These are phyloP conservation scores for Sherardia arvensis DNA, from an alignment of 257 asterid genomes.

Conservation along the genomic window DNA sequence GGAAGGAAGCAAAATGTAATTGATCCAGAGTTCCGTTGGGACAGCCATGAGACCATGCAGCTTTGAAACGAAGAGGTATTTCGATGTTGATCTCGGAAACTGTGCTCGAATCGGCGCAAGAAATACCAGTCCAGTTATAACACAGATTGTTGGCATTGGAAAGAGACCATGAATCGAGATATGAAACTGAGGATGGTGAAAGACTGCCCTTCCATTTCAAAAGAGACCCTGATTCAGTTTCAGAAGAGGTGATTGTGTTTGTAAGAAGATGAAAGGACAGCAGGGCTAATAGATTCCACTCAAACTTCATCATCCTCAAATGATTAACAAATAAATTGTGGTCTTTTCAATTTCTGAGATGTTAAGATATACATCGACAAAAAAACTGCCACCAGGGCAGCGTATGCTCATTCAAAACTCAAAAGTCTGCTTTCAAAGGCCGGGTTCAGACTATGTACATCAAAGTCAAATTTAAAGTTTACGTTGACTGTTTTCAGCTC, in stretches of 20 bases:
- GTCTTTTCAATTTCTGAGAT: too few relatives aligned
- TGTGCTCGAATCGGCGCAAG: background rate
- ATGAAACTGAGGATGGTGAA: background rate
- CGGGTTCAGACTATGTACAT: too few relatives aligned
- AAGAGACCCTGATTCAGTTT: constrained; percentile 34
- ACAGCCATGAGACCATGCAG: background rate
- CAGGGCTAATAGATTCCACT: constrained; percentile 13
- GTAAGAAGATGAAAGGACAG: constrained; percentile 6
- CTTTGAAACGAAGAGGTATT: background rate
- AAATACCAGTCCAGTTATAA: background rate
- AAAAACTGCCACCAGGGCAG: too few relatives aligned
- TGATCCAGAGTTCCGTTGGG: constrained; percentile 36
- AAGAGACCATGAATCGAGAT: background rate
- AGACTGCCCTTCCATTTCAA: constrained; percentile 6
- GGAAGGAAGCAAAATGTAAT: constrained; percentile 38
- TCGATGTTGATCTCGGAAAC: constrained; percentile 36
- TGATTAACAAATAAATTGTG: too few relatives aligned
- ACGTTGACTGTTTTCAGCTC: too few relatives aligned
- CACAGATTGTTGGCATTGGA: background rate
- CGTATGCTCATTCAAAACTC: too few relatives aligned
- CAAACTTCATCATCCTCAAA: background rate
- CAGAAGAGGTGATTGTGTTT: constrained; percentile 31
- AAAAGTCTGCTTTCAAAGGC: too few relatives aligned
- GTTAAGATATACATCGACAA: too few relatives aligned
- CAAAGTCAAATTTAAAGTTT: too few relatives aligned